Evolutionary conservation across 257 asterid species (phyloP), one percentile per base, ranked within the genome.

Genomic region (Nicotiana obtusifolia): DNA sequence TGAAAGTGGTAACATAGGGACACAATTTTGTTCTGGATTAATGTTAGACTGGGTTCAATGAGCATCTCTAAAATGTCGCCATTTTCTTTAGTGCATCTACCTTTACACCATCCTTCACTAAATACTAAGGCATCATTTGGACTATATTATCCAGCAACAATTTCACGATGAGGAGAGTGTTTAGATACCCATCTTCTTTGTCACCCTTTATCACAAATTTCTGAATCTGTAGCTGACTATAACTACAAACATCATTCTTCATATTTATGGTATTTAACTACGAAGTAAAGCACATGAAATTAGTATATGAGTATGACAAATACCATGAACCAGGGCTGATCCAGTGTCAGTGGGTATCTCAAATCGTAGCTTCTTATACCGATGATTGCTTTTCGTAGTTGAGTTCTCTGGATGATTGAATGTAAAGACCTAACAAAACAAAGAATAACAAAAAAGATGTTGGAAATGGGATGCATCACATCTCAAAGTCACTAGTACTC

Each of bases 251-350:
- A 24, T 22, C 61, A 4, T 47, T 71, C 33, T 13, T 73, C 79
- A 47, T 73, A 44, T 73, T 24, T 47, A 73, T 15, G 37, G 79
- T 7, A 24, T 22, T 73, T 24, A 10, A n/a, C 16, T 16, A 47
- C 22, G 47, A 49, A 73, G 78, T 22, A 22, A 73, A 73, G 37
- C 24, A 24, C 37, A 22, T 2, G 37, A 73, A 71, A 73, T 73
- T 5, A 47, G 24, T 47, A 52, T 10, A 73, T 7, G 41, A 73
- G 61, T 0, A 73, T 47, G 26, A 73, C 60, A 81, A 88, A 77
- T 92, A 94, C 99, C 98, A 84, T 96, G 99, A 86, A 92, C 88
- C 91, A 94, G 82, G 80, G 98, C 87, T 52, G 99, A 90, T 60
- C 99, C 98, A 81, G 98, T 90, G 84, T 96, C 97, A 4, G 73